Percentiles rank a stretch among this genome's conserved stretches.
Conservation (phyloP, 23 red algal genomes). For the Gracilaria domingensis region DNA sequence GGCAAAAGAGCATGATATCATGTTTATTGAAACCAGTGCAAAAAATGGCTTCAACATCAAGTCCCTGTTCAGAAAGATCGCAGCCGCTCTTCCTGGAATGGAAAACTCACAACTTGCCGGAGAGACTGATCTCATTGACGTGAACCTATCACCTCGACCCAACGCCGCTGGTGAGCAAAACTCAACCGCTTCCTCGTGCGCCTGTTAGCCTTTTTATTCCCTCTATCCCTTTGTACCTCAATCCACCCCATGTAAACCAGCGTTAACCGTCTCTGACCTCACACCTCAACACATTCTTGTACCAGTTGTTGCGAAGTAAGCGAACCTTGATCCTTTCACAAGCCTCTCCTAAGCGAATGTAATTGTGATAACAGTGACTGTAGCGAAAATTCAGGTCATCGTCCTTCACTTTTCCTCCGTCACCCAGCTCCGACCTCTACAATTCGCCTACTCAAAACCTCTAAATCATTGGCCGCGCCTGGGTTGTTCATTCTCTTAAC, state of each 20-base stretch:
- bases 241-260: conserved; percentile 29
- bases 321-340: background rate
- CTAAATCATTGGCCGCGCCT: conserved; percentile 10
- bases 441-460: conserved; percentile 17
- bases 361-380: background rate
- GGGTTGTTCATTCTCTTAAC: background rate
- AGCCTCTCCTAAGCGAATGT: background rate
- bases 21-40: conserved; percentile 99
- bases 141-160: conserved; percentile 78
- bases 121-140: conserved; percentile 91
- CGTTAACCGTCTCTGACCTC: conserved; percentile 15
- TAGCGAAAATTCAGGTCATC: background rate
- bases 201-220: conserved; percentile 48
- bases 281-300: background rate
- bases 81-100: conserved; percentile 93
- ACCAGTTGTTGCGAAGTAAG: background rate
- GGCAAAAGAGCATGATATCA: conserved; percentile 97
- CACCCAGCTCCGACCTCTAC: background rate
- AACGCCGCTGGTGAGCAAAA: conserved; percentile 27
- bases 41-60: conserved; percentile 98
- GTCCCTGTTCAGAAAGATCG: conserved; percentile 99
- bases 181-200: conserved; percentile 44
- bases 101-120: conserved; percentile 81
- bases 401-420: background rate
- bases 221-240: background rate